Percentiles rank a stretch among this genome's conserved stretches.
phyloP scores from a whole-genome alignment of 345 rosid genomes.

The Euphorbia pulcherrima region DNA sequence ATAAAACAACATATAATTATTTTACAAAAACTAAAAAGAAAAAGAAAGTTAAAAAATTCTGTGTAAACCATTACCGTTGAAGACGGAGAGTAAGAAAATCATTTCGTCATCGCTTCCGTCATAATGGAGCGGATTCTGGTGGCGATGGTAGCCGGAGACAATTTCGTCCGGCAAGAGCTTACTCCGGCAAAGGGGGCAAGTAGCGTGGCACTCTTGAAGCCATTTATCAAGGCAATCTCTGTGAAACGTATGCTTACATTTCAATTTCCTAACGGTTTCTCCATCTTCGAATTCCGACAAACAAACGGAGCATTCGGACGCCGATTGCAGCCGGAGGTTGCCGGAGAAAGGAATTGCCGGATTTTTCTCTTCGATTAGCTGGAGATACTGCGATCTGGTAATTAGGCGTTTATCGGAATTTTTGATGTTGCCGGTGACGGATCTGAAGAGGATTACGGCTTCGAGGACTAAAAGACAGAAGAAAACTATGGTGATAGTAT shows the following conservation, averaged over 20 bases:
- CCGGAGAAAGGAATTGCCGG: conserved; percentile 31
- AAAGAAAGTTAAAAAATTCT: conserved; percentile 6
- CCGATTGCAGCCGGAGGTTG: conserved; percentile 1
- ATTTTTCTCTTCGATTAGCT: conserved; percentile 36
- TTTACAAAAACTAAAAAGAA: conserved; percentile 18
- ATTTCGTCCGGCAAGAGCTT: conserved; percentile 45
- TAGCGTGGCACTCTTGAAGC: conserved; percentile 36
- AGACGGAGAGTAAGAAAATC: conserved; percentile 29
- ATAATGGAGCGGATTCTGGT: conserved; percentile 11
- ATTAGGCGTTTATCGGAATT: conserved; percentile 9
- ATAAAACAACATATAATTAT: neutral
- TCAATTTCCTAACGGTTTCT: conserved; percentile 33
- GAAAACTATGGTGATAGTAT: conserved; percentile 30
- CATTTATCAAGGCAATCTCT: conserved; percentile 44
- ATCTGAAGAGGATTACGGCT: conserved; percentile 27
- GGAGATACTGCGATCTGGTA: conserved; percentile 29
- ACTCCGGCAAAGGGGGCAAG: conserved; percentile 53
- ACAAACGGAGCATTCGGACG: conserved; percentile 36
- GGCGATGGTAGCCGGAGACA: conserved; percentile 27
- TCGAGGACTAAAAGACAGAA: conserved; percentile 34
- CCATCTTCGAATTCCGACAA: conserved; percentile 39
- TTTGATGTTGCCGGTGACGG: conserved; percentile 20
- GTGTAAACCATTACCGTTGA: conserved; percentile 35
- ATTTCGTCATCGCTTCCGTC: conserved; percentile 47
- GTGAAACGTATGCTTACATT: conserved; percentile 43